Evolutionary conservation across 139 green algal genomes (phyloP), one percentile per base, ranked within the genome.

Genomic region (Auxenochlorella pyrenoidosa): DNA sequence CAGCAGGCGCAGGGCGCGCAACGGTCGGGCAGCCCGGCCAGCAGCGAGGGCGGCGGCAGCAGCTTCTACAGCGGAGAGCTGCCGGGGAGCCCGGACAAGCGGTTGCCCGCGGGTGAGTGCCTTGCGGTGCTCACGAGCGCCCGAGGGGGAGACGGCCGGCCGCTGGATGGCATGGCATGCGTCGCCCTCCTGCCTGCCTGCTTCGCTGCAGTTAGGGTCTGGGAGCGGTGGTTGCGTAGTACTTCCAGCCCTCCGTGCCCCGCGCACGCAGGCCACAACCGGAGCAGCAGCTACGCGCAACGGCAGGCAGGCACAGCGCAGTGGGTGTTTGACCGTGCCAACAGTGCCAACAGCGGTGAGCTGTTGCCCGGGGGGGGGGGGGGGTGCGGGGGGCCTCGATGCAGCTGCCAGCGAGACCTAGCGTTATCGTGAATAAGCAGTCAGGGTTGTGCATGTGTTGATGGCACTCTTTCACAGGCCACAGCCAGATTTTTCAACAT

Each of bases 311-410:
- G 83, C 40, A 90, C 87, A 18, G 87, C 87, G 8, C 47, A 77
- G 36, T 90, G 87, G 87, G 87, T 90, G 44, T 88, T 84, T 72
- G 87, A 90, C 76, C 70, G 81, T 5, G 66, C 80, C 54, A 90
- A 90, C 68, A 88, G 71, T 43, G 84, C 70, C 44, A 76, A 51
- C 36, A 54, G 30, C 36, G 71, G 72, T n/a, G 73, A 51, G 84
- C 65, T 38, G 16, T 6, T n/a, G 34, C n/a, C n/a, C n/a, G n/a
- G n/a, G n/a, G n/a, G n/a, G n/a, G n/a, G n/a, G n/a, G n/a, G n/a
- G n/a, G n/a, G 44, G 36, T 12, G 15, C 12, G 54, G 43, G 18
- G 75, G 26, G 41, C 26, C 8, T 47, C 22, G 75, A 18, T 54
- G 47, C 47, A 54, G 47, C 47, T 54, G 10, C 47, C 47, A 54